Conservation (phyloP, 2,329 filamentous ascomycete species). For the Aspergillus piperis region DNA sequence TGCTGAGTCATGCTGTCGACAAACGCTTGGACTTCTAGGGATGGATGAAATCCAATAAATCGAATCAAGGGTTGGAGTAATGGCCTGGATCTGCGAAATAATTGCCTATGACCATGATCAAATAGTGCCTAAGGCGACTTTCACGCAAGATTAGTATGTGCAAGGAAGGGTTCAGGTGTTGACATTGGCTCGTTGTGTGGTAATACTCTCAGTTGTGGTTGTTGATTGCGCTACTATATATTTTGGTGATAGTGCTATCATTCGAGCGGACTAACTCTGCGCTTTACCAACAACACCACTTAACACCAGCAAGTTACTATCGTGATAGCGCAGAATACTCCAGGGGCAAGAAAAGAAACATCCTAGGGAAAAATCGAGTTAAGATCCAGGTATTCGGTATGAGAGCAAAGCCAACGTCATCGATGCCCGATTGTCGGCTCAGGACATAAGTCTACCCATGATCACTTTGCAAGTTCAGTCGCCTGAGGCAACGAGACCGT, state of each 20-base stretch:
- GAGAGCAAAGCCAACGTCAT: neutral
- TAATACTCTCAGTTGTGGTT: no score
- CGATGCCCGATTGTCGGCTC: neutral
- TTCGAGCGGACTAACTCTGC: no score
- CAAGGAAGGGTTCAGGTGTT: neutral
- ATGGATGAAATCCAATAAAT: constrained; percentile 15
- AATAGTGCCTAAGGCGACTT: neutral
- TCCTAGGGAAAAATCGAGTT: no score
- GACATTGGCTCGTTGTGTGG: neutral
- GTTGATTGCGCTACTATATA: no score
- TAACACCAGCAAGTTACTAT: no score
- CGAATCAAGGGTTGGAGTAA: constrained; percentile 18
- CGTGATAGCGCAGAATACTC: no score
- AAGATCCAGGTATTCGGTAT: no score
- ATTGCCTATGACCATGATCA: neutral
- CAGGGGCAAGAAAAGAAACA: no score
- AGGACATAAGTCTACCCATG: neutral
- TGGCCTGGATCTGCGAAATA: constrained; percentile 11
- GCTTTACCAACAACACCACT: no score
- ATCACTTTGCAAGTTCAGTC: neutral
- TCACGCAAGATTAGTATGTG: neutral
- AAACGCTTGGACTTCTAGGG: neutral
- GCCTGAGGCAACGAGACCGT: constrained; percentile 3
- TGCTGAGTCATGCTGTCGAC: neutral
- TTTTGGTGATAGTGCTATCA: no score